Evolutionary conservation across 2,329 filamentous ascomycete species (phyloP), one percentile per base, ranked within the genome.

Genomic region (Aspergillus terreus): DNA sequence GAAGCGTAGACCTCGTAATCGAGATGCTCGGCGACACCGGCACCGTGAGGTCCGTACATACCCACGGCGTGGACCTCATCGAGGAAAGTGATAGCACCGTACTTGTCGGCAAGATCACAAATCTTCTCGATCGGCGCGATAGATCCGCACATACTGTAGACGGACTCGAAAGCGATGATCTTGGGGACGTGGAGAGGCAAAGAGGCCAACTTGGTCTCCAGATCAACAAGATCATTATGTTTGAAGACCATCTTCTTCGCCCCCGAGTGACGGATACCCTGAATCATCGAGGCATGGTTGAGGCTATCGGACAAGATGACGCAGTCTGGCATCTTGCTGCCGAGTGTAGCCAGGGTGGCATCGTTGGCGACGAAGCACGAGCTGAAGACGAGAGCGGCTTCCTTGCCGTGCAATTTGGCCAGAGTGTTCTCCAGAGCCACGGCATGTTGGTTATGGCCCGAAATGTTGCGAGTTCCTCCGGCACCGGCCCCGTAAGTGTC

Each of bases 351-450:
- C 53, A 99, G 82, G 1, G 94, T 97, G 14, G 94, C 92, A 75
- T 99, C 94, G 68, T 99, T 99, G 58, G 94, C 94, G 48, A 99
- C 94, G 66, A 95, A 99, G 82, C 94, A 99, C 12, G 92, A 97
- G 57, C 90, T 92, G 71, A 99, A 99, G 48, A 97, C 94, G 52
- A 99, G 77, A 1, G 94, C 91, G 6, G 88, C 83, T 63, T 97
- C 92, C 73, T 97, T 94, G 45, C 90, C 85, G 69, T 99, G 94
- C 35, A 99, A 77, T 67, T 89, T 89, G 17, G 94, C 92, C 60
- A 96, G 75, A 0, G 88, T 88, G 27, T 76, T 79, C 75, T 99
- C 94, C 46, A 99, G 75, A 46, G 82, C 82, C 52, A 99, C 85
- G 6, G 94, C 94, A 67, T 99, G 94, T 74, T 88, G 85, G 74